phyloP scores from a whole-genome alignment of 2,329 filamentous ascomycete genomes.

The Pyrenochaeta sp. region DNA sequence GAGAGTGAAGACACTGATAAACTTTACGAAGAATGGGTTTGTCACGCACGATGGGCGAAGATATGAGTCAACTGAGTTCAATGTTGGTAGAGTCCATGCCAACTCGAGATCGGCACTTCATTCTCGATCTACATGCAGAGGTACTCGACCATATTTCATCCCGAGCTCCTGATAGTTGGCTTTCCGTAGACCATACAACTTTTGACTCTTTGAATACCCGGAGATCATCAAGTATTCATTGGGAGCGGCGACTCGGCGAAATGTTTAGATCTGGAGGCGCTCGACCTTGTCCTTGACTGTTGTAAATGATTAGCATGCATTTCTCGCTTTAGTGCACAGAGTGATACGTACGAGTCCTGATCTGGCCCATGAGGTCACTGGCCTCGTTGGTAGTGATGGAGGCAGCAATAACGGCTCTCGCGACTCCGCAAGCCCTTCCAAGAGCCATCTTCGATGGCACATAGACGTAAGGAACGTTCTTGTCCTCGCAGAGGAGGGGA shows the following conservation, averaged over 20 bases:
- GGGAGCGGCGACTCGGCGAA: background rate
- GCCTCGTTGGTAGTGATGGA: constrained; percentile 76
- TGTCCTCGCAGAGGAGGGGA: constrained; percentile 87
- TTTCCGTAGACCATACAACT: constrained; percentile 23
- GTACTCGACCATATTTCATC: constrained; percentile 23
- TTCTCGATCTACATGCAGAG: constrained; percentile 34
- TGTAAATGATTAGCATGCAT: background rate
- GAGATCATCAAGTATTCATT: background rate
- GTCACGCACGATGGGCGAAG: too few relatives aligned
- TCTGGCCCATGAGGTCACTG: constrained; percentile 69
- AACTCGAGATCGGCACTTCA: constrained; percentile 28
- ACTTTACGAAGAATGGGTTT: too few relatives aligned
- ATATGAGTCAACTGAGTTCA: background rate
- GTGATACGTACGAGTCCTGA: constrained; percentile 78
- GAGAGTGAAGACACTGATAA: too few relatives aligned
- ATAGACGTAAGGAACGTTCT: constrained; percentile 68
- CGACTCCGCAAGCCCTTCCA: constrained; percentile 80
- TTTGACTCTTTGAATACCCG: constrained; percentile 1
- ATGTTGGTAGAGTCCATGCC: constrained; percentile 31
- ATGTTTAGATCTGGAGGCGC: constrained; percentile 80
- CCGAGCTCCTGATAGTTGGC: constrained; percentile 18
- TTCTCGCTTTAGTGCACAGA: too few relatives aligned
- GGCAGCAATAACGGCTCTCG: constrained; percentile 83
- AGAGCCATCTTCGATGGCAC: constrained; percentile 81
- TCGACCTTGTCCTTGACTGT: constrained; percentile 91